These are phyloP conservation scores for Beauveria sp. DNA, from an alignment of 2,329 filamentous ascomycete genomes.

Conservation along the genomic window DNA sequence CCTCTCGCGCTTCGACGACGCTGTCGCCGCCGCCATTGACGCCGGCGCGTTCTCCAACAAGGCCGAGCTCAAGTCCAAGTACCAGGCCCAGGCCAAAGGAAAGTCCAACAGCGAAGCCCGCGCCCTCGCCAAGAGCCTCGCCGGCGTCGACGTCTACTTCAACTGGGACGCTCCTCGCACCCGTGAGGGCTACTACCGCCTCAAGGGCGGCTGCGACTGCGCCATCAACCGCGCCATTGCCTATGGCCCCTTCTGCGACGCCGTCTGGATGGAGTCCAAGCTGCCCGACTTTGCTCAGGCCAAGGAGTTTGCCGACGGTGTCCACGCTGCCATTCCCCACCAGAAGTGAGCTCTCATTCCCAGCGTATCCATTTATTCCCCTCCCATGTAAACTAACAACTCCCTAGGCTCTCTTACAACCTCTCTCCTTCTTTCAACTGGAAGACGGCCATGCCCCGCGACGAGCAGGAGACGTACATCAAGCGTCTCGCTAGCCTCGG, in stretches of 20 bases:
- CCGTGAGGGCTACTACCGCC: conserved; percentile 89
- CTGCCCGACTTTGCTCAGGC: conserved; percentile 87
- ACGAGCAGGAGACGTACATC: conserved; percentile 97
- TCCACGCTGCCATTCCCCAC: conserved; percentile 91
- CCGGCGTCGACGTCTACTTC: conserved; percentile 78
- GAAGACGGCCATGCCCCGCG: conserved; percentile 86
- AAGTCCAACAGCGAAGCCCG: conserved; percentile 81
- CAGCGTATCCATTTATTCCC: background rate
- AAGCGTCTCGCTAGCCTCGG: conserved; percentile 75
- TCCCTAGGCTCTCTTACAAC: conserved; percentile 81
- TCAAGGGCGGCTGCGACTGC: conserved; percentile 84
- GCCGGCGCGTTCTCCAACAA: conserved; percentile 61
- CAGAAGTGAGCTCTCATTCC: conserved; percentile 63
- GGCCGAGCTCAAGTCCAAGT: conserved; percentile 57
- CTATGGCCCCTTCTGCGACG: conserved; percentile 86
- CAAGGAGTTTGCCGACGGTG: conserved; percentile 84
- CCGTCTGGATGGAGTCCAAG: conserved; percentile 99
- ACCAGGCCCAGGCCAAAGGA: conserved; percentile 61
- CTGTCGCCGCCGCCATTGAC: conserved; percentile 76
- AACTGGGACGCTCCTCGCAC: conserved; percentile 94
- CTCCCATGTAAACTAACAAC: conserved; percentile 13
- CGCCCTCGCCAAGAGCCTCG: conserved; percentile 67
- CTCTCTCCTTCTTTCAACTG: conserved; percentile 99
- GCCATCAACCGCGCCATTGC: conserved; percentile 85
- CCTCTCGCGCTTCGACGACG: conserved; percentile 85